Conservation (phyloP, 1,139 yeast genomes). For the Wickerhamiella infanticola region DNA sequence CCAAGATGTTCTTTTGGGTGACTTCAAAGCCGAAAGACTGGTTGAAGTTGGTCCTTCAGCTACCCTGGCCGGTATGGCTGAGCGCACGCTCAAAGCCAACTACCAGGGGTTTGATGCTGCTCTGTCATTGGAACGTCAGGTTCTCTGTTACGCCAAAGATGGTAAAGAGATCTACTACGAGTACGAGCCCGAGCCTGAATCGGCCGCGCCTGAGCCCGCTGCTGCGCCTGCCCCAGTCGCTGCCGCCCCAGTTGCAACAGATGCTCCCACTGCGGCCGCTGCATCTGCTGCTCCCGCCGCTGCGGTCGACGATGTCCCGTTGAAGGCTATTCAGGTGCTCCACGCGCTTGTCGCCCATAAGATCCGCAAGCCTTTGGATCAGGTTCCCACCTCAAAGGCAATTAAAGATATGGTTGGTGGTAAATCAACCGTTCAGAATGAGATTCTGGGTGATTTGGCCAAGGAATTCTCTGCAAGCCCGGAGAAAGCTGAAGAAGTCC, state of each 20-base stretch:
- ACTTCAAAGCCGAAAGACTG: slow-evolving; percentile 88
- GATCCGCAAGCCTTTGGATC: slow-evolving; percentile 77
- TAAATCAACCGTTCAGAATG: slow-evolving; percentile 95
- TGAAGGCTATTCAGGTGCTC: slow-evolving; percentile 63
- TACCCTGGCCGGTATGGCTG: slow-evolving; percentile 96
- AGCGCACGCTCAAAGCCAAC: slow-evolving; percentile 88
- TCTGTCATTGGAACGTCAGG: slow-evolving; percentile 88
- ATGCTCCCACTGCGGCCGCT: slow-evolving; percentile 44
- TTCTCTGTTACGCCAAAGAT: slow-evolving; percentile 87
- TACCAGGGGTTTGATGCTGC: slow-evolving; percentile 98
- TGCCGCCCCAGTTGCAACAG: slow-evolving; percentile 38
- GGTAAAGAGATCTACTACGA: slow-evolving; percentile 93
- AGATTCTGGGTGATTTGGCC: slow-evolving; percentile 94
- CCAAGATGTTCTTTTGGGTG: slow-evolving; percentile 90
- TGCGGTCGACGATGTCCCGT: slow-evolving; percentile 77
- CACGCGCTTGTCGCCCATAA: slow-evolving; percentile 92
- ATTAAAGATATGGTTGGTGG: slow-evolving; percentile 96
- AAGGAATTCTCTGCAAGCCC: slow-evolving; percentile 97
- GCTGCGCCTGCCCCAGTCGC: slow-evolving; percentile 27
- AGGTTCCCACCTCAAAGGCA: slow-evolving; percentile 78
- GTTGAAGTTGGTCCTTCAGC: slow-evolving; percentile 99
- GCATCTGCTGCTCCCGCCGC: slow-evolving; percentile 63
- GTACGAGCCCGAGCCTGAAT: slow-evolving; percentile 31
- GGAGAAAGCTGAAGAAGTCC: slow-evolving; percentile 97
- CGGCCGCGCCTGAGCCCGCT: slow-evolving; percentile 26